Conservation (phyloP, 2,329 filamentous ascomycete genomes). For the Talaromyces rugulosus region DNA sequence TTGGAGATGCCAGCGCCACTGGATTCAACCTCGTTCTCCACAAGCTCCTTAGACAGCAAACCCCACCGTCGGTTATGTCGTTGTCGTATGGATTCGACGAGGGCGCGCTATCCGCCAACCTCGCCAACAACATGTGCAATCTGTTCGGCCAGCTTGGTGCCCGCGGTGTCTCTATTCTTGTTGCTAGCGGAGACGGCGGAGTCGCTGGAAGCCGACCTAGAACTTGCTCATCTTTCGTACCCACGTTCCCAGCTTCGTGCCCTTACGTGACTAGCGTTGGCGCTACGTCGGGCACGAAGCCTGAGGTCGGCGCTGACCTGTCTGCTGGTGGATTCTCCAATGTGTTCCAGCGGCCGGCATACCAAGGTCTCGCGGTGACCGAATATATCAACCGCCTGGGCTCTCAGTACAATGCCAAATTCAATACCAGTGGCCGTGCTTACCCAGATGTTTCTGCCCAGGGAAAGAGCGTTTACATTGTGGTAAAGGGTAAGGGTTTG, state of each 20-base stretch:
- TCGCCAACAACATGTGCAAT: slow-evolving; percentile 45
- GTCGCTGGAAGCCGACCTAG: slow-evolving; percentile 39
- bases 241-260: slow-evolving; percentile 55
- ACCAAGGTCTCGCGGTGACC: slow-evolving; percentile 39
- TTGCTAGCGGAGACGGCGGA: slow-evolving; percentile 59
- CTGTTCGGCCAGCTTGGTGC: slow-evolving; percentile 62
- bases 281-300: slow-evolving; percentile 43
- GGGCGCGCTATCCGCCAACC: slow-evolving; percentile 25
- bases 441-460: slow-evolving; percentile 61
- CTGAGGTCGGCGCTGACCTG: background rate
- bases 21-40: background rate
- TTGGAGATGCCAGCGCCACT: slow-evolving; percentile 42
- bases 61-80: slow-evolving; percentile 55
- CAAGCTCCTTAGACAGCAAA: slow-evolving; percentile 17
- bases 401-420: slow-evolving; percentile 20
- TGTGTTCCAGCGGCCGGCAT: slow-evolving; percentile 38
- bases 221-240: slow-evolving; percentile 48
- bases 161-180: slow-evolving; percentile 62
- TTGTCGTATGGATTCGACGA: slow-evolving; percentile 70
- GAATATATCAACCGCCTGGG: slow-evolving; percentile 31
- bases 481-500: background rate
- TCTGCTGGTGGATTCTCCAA: slow-evolving; percentile 43
- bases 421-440: slow-evolving; percentile 51
- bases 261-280: slow-evolving; percentile 62
- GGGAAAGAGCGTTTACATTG: background rate